Evolutionary conservation across 2,329 filamentous ascomycete species (phyloP).

Genomic region (Cordyceps cateniannulata): DNA sequence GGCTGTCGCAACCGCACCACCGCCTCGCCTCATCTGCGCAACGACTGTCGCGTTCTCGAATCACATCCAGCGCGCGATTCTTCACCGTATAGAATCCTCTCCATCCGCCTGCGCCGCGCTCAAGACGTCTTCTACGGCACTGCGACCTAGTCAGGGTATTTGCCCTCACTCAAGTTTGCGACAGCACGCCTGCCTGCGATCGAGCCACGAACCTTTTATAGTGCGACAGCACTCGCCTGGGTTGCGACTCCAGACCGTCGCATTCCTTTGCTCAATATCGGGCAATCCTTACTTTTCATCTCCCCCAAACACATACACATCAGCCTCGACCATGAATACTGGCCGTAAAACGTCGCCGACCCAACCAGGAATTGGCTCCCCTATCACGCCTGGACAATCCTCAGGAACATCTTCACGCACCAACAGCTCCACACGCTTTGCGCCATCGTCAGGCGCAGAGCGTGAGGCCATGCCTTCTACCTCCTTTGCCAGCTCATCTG

Average conservation of each 20-base stretch:
- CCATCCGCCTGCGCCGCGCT: background rate
- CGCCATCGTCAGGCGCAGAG: constrained; percentile 21
- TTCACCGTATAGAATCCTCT: background rate
- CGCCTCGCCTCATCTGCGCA: background rate
- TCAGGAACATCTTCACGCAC: constrained; percentile 19
- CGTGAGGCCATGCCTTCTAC: constrained; percentile 36
- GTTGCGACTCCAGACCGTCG: background rate
- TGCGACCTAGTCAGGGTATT: background rate
- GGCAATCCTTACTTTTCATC: background rate
- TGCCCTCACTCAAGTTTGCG: background rate
- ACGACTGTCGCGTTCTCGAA: background rate
- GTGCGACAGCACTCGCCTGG: constrained; percentile 1
- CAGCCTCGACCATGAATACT: constrained; percentile 23
- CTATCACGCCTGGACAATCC: constrained; percentile 21
- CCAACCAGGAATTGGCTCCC: constrained; percentile 18
- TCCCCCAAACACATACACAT: background rate
- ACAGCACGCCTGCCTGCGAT: background rate
- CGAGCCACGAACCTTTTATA: background rate
- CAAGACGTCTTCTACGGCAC: background rate
- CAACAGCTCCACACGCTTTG: constrained; percentile 28
- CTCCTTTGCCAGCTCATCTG: constrained; percentile 32
- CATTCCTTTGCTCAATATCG: background rate
- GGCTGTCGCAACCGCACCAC: background rate
- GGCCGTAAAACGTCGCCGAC: constrained; percentile 17
- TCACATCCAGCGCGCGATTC: background rate